Evolutionary conservation across 2,329 filamentous ascomycete genomes (phyloP), one percentile per base, ranked within the genome.

Genomic region (Cladosporium oxysporum): DNA sequence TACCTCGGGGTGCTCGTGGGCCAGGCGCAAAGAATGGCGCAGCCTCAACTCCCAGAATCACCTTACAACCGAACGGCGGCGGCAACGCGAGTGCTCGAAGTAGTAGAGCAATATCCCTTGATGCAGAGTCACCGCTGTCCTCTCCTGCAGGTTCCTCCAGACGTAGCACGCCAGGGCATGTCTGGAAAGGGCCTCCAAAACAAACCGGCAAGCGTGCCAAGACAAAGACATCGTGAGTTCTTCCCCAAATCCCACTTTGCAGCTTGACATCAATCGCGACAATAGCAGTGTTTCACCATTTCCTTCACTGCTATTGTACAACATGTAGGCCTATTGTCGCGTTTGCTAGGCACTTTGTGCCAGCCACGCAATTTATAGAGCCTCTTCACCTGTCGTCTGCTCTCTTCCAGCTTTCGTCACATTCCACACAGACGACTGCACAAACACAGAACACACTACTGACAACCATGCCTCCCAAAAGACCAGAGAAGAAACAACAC

Each of bases 401-500:
- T 21, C 18, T 29, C 18, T 35, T 6, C 41, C 50, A 26, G 8
- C 23, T 47, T 47, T 55, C 61, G 14, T 65, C 58, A 57, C 53
- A 67, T 58, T 68, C 58, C 28, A 66, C 47, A 58, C 50, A 55
- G 18, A 35, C 62, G 21, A 26, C 28, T 26, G n/a, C 35, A 59
- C 63, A 57, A 52, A 62, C 44, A 62, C 58, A 53, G 57, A 69
- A 66, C 65, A 66, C 41, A 63, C 18, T 49, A 68, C 73, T 75
- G 68, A 76, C 70, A 50, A 55, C 44, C 44, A 68, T 65, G 44
- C 73, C 70, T 62, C 69, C 74, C 72, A 69, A 66, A 60, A 93
- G 91, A 71, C 91, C 91, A 53, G 84, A 90, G 78, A 93, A 93
- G 82, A 92, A 90, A 81, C 90, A 89, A 78, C 83, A 84, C 68